Percentiles rank a stretch among this genome's conserved stretches.
Evolutionary conservation across 148 eudicot genomes (phyloP).

Genomic region (Cornus controversa): DNA sequence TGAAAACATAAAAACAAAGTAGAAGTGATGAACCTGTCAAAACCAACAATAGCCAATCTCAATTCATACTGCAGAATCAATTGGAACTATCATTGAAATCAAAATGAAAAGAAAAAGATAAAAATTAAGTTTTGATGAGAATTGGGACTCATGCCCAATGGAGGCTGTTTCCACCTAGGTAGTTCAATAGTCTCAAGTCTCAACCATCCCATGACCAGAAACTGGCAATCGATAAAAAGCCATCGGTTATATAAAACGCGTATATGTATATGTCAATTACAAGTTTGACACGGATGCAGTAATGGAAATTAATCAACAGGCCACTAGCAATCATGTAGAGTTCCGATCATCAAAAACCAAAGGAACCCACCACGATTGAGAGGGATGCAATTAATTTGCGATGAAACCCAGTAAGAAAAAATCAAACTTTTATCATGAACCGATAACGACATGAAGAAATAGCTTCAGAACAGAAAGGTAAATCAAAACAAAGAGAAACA

Average conservation of each 20-base stretch:
- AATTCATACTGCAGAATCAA: neutral
- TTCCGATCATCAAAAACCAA: too few species aligned
- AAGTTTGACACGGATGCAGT: neutral
- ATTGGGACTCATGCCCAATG: neutral
- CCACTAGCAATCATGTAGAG: neutral
- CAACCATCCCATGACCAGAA: neutral
- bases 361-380: too few species aligned
- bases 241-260: neutral
- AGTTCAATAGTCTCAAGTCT: neutral
- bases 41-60: too few species aligned
- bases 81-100: neutral
- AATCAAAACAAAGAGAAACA: neutral
- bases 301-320: neutral
- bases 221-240: neutral
- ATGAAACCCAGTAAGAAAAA: too few species aligned
- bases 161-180: neutral
- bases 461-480: neutral
- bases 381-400: too few species aligned
- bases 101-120: too few species aligned
- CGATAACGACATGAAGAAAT: neutral
- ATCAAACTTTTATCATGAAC: neutral
- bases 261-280: neutral
- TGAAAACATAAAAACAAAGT: neutral
- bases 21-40: neutral
- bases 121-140: too few species aligned